Evolutionary conservation across 2,329 filamentous ascomycete genomes (phyloP).

Genomic region (Epichloe sylvatica): DNA sequence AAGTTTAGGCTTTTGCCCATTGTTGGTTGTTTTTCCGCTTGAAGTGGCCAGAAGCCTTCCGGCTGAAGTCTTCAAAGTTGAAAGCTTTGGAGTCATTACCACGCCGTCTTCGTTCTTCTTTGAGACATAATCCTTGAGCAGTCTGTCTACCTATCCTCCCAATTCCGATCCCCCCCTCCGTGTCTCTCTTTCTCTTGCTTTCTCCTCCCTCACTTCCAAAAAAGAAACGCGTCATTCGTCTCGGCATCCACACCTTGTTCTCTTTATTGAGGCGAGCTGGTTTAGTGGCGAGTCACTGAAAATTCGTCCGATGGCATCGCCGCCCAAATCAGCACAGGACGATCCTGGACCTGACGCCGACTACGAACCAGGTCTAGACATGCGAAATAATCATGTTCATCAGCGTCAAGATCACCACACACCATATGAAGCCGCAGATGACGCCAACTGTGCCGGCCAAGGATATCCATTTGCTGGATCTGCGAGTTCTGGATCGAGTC

Average conservation of each 20-base stretch:
- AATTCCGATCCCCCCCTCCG: neutral
- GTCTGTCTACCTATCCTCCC: neutral
- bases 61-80: neutral
- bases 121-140: neutral
- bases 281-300: neutral
- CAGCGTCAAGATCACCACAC: neutral
- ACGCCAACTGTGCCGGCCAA: neutral
- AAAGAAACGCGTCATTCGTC: neutral
- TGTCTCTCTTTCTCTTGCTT: neutral
- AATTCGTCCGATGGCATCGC: conserved; percentile 3
- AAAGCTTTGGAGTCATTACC: neutral
- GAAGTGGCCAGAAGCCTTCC: neutral
- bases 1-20: neutral
- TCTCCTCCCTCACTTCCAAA: neutral
- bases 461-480: neutral
- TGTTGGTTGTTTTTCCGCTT: neutral
- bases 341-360: neutral
- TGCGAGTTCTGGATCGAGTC: neutral
- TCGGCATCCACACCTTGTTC: conserved; percentile 1
- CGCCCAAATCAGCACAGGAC: conserved; percentile 2
- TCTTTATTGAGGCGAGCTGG: neutral
- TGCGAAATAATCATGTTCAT: neutral
- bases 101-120: neutral
- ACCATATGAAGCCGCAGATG: neutral
- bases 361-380: neutral